phyloP scores from a whole-genome alignment of 2,329 filamentous ascomycete species.

The Fusarium sp. region DNA sequence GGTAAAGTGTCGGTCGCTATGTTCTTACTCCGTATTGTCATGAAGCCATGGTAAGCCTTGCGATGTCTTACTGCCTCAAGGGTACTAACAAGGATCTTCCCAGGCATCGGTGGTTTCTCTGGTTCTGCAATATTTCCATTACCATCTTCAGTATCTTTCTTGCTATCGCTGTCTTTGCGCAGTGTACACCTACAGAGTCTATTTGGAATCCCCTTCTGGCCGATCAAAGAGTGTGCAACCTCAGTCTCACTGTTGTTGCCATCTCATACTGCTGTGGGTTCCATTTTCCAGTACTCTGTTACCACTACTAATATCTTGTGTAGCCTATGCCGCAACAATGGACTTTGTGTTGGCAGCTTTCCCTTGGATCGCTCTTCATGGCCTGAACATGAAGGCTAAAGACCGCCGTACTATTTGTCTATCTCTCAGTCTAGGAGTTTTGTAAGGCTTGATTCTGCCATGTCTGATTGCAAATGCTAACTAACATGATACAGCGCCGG shows the following conservation, averaged over 20 bases:
- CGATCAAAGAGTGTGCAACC: not conserved
- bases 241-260: not conserved
- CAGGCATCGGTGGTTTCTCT: constrained; percentile 1
- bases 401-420: not conserved
- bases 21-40: not conserved
- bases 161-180: not conserved
- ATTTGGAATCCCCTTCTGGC: not conserved
- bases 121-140: not conserved
- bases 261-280: not conserved
- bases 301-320: not conserved
- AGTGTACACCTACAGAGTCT: not conserved
- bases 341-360: constrained; percentile 4
- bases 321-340: not conserved
- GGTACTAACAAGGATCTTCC: accelerated
- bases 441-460: not conserved
- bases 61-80: accelerated
- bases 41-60: not conserved
- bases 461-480: not conserved
- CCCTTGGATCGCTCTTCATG: not conserved
- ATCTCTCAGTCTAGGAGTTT: not conserved
- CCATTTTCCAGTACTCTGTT: accelerated
- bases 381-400: constrained; percentile 5
- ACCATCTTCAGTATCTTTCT: not conserved
- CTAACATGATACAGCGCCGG: not conserved
- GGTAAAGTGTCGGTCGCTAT: not conserved